A percentile compares a stretch with the other conserved stretches of the same genome.
These are phyloP conservation scores for Ricinus communis DNA, from an alignment of 345 rosid species.

Conservation along the genomic window DNA sequence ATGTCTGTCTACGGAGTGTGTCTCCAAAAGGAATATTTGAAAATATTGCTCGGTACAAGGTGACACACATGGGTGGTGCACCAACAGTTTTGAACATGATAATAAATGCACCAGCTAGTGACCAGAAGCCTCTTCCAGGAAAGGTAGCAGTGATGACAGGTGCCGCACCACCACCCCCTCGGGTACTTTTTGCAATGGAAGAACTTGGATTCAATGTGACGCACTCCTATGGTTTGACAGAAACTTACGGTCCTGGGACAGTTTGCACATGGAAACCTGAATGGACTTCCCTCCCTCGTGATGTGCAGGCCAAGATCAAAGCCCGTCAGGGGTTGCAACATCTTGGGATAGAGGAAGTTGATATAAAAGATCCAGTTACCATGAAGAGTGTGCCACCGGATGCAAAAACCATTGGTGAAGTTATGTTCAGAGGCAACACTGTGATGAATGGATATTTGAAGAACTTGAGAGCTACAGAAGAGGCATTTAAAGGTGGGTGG, in stretches of 20 bases:
- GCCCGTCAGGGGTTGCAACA: constrained; percentile 43
- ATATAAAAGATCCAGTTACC: constrained; percentile 40
- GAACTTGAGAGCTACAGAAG: constrained; percentile 33
- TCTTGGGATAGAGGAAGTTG: constrained; percentile 34
- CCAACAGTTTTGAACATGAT: constrained; percentile 33
- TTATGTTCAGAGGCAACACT: constrained; percentile 46
- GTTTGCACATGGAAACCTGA: constrained; percentile 34
- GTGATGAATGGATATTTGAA: constrained; percentile 48
- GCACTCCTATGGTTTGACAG: constrained; percentile 36
- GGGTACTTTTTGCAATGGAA: constrained; percentile 29
- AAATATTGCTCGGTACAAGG: constrained; percentile 20
- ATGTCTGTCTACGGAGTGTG: constrained; percentile 24
- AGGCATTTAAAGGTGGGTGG: constrained; percentile 43
- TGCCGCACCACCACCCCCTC: constrained; percentile 33
- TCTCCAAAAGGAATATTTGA: constrained; percentile 23
- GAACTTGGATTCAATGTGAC: constrained; percentile 26
- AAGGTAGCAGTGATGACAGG: constrained; percentile 32
- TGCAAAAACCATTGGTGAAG: constrained; percentile 43
- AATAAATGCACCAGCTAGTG: constrained; percentile 15
- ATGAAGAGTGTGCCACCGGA: constrained; percentile 40
- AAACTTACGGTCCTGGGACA: constrained; percentile 33
- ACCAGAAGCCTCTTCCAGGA: constrained; percentile 21
- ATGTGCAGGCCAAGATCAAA: constrained; percentile 36
- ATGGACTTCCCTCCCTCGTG: constrained; percentile 30
- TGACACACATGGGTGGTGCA: constrained; percentile 37